These are phyloP conservation scores for Phytophthora parvispora DNA, from an alignment of 352 stramenopile genomes.

Conservation along the genomic window DNA sequence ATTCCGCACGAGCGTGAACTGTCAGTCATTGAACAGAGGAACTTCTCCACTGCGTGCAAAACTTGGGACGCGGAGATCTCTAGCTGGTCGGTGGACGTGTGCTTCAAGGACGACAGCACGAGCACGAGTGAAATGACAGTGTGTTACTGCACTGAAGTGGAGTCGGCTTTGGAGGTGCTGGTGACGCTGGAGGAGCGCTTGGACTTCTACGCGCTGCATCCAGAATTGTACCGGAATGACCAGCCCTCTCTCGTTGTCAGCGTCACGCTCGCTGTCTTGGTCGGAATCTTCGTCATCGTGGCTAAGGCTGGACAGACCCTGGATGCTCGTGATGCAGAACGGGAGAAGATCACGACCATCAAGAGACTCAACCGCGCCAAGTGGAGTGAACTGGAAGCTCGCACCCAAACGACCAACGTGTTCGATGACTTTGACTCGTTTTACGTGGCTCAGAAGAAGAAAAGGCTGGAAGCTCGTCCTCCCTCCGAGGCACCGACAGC, in stretches of 20 bases:
- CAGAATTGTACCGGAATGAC: constrained; percentile 74
- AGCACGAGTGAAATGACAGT: constrained; percentile 55
- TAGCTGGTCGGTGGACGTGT: constrained; percentile 60
- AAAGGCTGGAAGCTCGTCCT: constrained; percentile 30
- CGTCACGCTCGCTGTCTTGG: constrained; percentile 47
- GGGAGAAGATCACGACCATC: constrained; percentile 66
- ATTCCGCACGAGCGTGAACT: constrained; percentile 63
- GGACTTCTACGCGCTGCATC: constrained; percentile 65
- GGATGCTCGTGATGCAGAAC: constrained; percentile 45
- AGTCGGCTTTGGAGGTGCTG: constrained; percentile 69
- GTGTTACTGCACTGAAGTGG: constrained; percentile 74
- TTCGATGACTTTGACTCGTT: constrained; percentile 68
- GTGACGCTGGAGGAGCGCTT: constrained; percentile 73
- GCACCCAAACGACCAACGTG: constrained; percentile 32
- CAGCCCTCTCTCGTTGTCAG: constrained; percentile 55
- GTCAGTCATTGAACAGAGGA: constrained; percentile 51
- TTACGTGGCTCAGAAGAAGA: constrained; percentile 42
- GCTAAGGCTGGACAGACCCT: constrained; percentile 41
- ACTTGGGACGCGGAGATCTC: constrained; percentile 52
- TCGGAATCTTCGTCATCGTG: constrained; percentile 46
- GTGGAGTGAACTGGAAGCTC: constrained; percentile 68
- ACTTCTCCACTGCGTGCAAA: constrained; percentile 72
- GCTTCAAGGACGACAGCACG: constrained; percentile 62
- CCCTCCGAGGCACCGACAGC: constrained; percentile 24
- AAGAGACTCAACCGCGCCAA: constrained; percentile 71